Evolutionary conservation across 148 eudicot species (phyloP).

Genomic region (Silene latifolia): DNA sequence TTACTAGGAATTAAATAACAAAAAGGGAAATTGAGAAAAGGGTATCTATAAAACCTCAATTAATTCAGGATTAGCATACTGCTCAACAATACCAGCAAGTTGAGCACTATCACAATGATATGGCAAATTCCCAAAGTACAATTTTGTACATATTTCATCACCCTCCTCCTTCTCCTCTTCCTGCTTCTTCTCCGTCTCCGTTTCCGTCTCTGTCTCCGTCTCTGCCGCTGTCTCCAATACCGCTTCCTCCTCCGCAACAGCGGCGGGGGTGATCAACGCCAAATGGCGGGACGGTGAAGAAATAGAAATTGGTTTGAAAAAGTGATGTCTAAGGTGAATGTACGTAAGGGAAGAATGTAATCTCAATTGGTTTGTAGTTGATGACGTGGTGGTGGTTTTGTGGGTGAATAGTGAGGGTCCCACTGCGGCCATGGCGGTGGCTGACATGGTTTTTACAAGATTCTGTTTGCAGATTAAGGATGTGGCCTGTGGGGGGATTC

Average conservation of each 20-base stretch:
- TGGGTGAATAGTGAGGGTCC: neutral
- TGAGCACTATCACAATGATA: constrained; percentile 90
- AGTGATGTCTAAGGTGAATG: neutral
- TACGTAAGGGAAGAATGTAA: neutral
- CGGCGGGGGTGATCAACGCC: constrained; percentile 21
- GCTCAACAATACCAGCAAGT: constrained; percentile 85
- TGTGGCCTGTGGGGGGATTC: neutral
- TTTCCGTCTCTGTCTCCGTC: constrained; percentile 8
- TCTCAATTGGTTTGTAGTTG: neutral
- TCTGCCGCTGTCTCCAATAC: constrained; percentile 18
- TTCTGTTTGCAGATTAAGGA: neutral
- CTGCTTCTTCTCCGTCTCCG: constrained; percentile 3
- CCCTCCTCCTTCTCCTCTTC: constrained; percentile 7
- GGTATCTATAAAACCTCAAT: constrained; percentile 97
- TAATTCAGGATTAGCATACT: constrained; percentile 76
- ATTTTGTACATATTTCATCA: constrained; percentile 54
- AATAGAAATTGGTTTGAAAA: neutral
- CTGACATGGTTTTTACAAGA: neutral
- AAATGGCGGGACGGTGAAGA: neutral
- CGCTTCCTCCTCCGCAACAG: constrained; percentile 39
- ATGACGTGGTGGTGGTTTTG: neutral
- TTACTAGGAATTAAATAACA: no score
- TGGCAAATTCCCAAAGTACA: constrained; percentile 89
- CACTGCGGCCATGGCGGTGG: constrained; percentile 3
- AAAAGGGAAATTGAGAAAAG: no score